Base-by-base conservation (phyloP, 179 eudicot genomes). In the Spergularia azorica region DNA sequence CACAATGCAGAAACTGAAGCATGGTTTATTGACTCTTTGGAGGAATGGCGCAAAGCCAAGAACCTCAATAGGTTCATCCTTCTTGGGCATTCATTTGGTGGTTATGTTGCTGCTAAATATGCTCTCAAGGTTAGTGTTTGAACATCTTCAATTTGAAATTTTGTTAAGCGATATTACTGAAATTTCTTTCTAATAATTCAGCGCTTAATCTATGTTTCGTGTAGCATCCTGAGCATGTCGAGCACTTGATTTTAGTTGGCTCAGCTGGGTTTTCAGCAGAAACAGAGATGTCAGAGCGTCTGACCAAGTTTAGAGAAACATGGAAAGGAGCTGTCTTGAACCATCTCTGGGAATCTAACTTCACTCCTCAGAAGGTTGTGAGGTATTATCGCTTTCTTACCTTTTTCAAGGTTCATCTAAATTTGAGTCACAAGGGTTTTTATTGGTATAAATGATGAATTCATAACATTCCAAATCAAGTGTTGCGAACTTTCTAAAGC, bases 11-110 rank as follows among this genome's bases (percentile, higher is more conserved):
- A 95, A 86, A 95, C 98, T 63, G 98, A 95, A 88, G 95, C 88
- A 36, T 95, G 97, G 98, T 95, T 95, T 81, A 86, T 92, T 71
- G 97, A 92, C 75, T 95, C 98, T 63, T 84, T 95, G 15, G 98
- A 95, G 91, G 98, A 83, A 82, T 95, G 98, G 98, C 90, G 97
- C 52, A 95, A 86, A 84, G 93, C 96, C 66, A 87, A 90, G 77
- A 89, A 95, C 58, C 91, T 95, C 66, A 77, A 83, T 82, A 88
- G 84, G 70, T 92, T 95, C 77, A 86, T 95, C 79, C 90, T 95
- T 76, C 95, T 95, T 74, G 98, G 98, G 50, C 98, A 95, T 84
- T 95, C 98, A 51, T 91, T 95, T 81, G 98, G 98, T 79, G 98
- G 98, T 59, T 95, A 91, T 80, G 89, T 95, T 80, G 98, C 97